Base-by-base conservation (phyloP, 75 land plant genomes). In the Gnetum montanum region DNA sequence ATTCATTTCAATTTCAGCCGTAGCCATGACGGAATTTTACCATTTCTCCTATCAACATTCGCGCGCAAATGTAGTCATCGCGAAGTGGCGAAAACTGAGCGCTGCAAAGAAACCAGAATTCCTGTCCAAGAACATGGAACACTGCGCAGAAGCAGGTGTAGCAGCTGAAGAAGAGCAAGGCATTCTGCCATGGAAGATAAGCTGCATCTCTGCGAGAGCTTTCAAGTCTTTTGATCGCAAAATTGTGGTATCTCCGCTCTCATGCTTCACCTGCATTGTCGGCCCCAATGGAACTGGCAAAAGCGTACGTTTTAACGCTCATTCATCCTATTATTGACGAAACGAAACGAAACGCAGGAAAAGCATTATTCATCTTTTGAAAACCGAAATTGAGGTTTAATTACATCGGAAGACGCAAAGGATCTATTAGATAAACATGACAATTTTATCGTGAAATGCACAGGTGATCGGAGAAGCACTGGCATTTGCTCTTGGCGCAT, bases 201-300 rank as follows among this genome's bases (percentile, higher is more conserved):
- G 31, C 20, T 29, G 34, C 4, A 50, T 50, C 4, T 26, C 34
- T 15, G 34, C 19, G 26, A 15, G 26, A 8, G 54, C 34, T 15
- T 50, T 50, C 54, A 50, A 50, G 13, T 29, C 54, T 7, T 50
- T 50, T 22, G 18, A 50, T 13, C 28, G 28, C 19, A 50, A 50
- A 18, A 20, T 50, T 16, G 31, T 19, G 26, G 31, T 50, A 18
- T 11, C 23, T 24, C 54, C 54, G 1, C 22, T 50, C 22, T 29
- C 34, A 19, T 50, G 22, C 34, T 50, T 50, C 19, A 15, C 54
- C n/a, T 50, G 54, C 12, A 50, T 50, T 16, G 54, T 50, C 33
- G 54, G 54, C 19, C 54, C 54, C 23, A 50, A 50, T 4, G 54
- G 54, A 19, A 50, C 54, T 2, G 54, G 54, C 54, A 50, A 50